A percentile compares a stretch with the other conserved stretches of the same genome.
Conservation (phyloP, 2,329 filamentous ascomycete genomes). For the Neocucurbitaria cava region DNA sequence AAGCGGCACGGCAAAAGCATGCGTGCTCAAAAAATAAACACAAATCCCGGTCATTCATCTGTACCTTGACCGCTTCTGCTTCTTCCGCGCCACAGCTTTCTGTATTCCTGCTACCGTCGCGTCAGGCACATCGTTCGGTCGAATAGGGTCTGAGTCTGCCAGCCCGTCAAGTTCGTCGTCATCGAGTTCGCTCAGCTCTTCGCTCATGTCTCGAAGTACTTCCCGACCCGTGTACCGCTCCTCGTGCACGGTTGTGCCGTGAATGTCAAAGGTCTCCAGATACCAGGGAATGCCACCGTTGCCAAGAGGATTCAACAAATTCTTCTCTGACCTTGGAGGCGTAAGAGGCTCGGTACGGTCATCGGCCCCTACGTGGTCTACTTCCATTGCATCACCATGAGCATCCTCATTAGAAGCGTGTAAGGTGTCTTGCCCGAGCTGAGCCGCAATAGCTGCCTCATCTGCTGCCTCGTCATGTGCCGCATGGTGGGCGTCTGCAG, state of each 20-base stretch:
- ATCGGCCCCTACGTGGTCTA: slow-evolving; percentile 22
- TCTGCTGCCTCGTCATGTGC: slow-evolving; percentile 43
- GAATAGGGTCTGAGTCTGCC: slow-evolving; percentile 42
- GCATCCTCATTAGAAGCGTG: slow-evolving; percentile 23
- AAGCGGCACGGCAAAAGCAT: slow-evolving; percentile 14
- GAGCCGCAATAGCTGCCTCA: slow-evolving; percentile 46
- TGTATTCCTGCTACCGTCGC: slow-evolving; percentile 33
- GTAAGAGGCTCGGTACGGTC: slow-evolving; percentile 62
- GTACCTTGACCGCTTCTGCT: slow-evolving; percentile 38
- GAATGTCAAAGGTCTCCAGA: slow-evolving; percentile 77
- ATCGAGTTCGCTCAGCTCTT: slow-evolving; percentile 89
- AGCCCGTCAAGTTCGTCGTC: slow-evolving; percentile 82
- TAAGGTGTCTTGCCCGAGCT: slow-evolving; percentile 40
- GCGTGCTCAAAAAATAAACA: slow-evolving; percentile 13
- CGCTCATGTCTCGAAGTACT: slow-evolving; percentile 75
- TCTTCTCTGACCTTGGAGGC: slow-evolving; percentile 65
- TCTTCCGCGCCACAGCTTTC: slow-evolving; percentile 38
- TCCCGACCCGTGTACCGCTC: slow-evolving; percentile 78
- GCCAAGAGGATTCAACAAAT: slow-evolving; percentile 54
- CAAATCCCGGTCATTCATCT: neutral
- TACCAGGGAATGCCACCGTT: slow-evolving; percentile 87
- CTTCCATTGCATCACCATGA: slow-evolving; percentile 26
- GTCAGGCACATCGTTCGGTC: slow-evolving; percentile 33
- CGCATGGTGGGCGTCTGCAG: slow-evolving; percentile 33
- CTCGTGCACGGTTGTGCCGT: slow-evolving; percentile 78